Evolutionary conservation across 2,329 filamentous ascomycete genomes (phyloP), one percentile per base, ranked within the genome.

Genomic region (Byssochlamys sp.): DNA sequence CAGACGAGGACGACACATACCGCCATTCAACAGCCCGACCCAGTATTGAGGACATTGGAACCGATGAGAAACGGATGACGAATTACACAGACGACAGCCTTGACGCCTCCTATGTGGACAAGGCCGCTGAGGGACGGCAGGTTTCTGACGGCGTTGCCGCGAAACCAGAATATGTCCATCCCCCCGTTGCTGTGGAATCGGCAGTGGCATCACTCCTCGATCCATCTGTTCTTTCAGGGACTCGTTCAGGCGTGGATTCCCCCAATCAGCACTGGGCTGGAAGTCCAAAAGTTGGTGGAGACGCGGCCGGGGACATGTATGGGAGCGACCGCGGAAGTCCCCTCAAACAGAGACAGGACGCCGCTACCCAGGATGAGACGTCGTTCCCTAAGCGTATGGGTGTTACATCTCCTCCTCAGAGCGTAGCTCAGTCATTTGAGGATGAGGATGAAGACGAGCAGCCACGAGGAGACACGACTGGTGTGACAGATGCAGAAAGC

Each of bases 191-290:
- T 1, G 85, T 95, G 0, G 91, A 96, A 72, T 96, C 91, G 12
- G 89, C 88, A 9, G 91, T 97, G 10, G 92, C 92, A 6, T 96
- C 91, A 14, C 78, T 97, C 5, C 87, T 94, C 65, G 90, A 91
- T 19, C 92, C 90, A 0, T 95, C 90, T 1, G 82, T 87, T 11
- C 69, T 96, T 26, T 77, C 75, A 28, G 68, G 63, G 19, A 77
- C 80, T 60, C 78, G 81, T 27, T 81, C 73, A 7, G 66, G 69
- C 55, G 79, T 60, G 63, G 73, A 61, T 65, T 67, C 59, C 61
- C 74, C 58, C 64, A 77, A 65, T 74, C 80, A 58, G 69, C 59
- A 62, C 2, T 63, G 62, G 26, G 67, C 61, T 56, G 66, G 67
- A 50, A 73, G 66, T 52, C 66, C 69, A 6, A 61, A 56, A 27